Conservation (phyloP, 805 yeast genomes). For the Candida taoyuanica region DNA sequence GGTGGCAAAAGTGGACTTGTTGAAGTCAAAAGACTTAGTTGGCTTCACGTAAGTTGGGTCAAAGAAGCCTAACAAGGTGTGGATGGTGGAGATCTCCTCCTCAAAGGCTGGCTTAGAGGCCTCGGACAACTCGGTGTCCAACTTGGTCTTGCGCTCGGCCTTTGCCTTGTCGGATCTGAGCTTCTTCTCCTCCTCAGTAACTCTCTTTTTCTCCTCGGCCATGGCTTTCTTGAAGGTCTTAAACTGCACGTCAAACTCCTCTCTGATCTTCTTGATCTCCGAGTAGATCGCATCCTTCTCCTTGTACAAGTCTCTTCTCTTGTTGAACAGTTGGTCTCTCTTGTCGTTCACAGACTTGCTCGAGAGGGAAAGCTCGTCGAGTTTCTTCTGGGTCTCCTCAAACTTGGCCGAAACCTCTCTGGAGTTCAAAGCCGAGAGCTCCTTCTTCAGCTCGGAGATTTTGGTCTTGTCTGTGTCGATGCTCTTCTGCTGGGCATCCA, state of each 20-base stretch:
- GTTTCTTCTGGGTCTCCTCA: slow-evolving; percentile 61
- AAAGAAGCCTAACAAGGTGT: slow-evolving; percentile 64
- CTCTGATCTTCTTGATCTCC: slow-evolving; percentile 62
- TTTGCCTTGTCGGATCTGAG: slow-evolving; percentile 43
- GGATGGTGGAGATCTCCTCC: slow-evolving; percentile 70
- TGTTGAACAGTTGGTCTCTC: slow-evolving; percentile 57
- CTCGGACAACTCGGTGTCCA: slow-evolving; percentile 65
- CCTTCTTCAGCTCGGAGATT: slow-evolving; percentile 69
- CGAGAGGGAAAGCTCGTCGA: slow-evolving; percentile 58
- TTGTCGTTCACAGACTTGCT: slow-evolving; percentile 61
- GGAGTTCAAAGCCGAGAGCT: slow-evolving; percentile 50
- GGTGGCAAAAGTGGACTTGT: slow-evolving; percentile 27
- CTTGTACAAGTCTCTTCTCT: slow-evolving; percentile 62
- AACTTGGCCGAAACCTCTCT: slow-evolving; percentile 64
- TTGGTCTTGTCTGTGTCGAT: slow-evolving; percentile 76
- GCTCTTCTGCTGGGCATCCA: slow-evolving; percentile 71
- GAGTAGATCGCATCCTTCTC: slow-evolving; percentile 65
- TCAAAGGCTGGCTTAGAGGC: slow-evolving; percentile 83
- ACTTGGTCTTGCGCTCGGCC: slow-evolving; percentile 50
- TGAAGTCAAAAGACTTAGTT: slow-evolving; percentile 30
- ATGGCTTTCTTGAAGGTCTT: slow-evolving; percentile 63
- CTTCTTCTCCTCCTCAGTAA: slow-evolving; percentile 49
- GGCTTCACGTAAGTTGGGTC: slow-evolving; percentile 75
- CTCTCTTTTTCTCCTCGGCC: slow-evolving; percentile 71
- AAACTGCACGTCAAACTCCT: slow-evolving; percentile 71